Evolutionary conservation across 2,329 filamentous ascomycete genomes (phyloP), one percentile per base, ranked within the genome.

Genomic region (Alternaria metachromatica): DNA sequence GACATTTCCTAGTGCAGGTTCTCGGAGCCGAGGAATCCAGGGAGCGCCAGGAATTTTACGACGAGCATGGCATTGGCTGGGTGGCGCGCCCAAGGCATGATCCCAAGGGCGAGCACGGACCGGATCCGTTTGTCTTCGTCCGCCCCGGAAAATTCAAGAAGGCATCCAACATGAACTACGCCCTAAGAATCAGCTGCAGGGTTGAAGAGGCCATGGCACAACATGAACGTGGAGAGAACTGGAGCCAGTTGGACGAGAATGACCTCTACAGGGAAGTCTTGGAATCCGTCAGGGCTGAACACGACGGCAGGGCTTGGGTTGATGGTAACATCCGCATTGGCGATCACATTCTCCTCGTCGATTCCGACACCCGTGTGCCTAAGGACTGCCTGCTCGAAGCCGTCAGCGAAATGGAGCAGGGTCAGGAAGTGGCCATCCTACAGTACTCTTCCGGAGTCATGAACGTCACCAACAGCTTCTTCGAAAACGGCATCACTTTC

Each of bases 251-350:
- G 37, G 72, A 80, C 13, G 77, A 80, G 28, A 70, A 75, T 25
- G 78, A 78, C 68, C 78, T 72, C 3, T 79, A 78, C 57, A 44
- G 49, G 5, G 48, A 64, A 3, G 68, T 68, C 13, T 60, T 94
- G 45, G 86, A 88, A 69, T 86, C 90, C 63, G 87, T 90, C 18
- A 84, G 94, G 41, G 86, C 89, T 50, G 87, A 80, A 48, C 77
- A 92, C 60, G 88, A 89, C 18, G 87, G 90, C 26, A 91, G 91
- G 26, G 92, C 72, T 9, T 79, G 90, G 91, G 92, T 92, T 18
- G 92, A 93, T 75, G 93, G 93, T 65, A 94, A 96, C 79, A 90
- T 97, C 70, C 92, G 93, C 55, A 84, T 96, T 21, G 93, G 93
- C 60, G 93, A 96, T 80, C 94, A 94, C 79, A 92, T 94, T 63